These are phyloP conservation scores for Coelastrella sp. DNA, from an alignment of 139 green algal genomes.

Conservation along the genomic window DNA sequence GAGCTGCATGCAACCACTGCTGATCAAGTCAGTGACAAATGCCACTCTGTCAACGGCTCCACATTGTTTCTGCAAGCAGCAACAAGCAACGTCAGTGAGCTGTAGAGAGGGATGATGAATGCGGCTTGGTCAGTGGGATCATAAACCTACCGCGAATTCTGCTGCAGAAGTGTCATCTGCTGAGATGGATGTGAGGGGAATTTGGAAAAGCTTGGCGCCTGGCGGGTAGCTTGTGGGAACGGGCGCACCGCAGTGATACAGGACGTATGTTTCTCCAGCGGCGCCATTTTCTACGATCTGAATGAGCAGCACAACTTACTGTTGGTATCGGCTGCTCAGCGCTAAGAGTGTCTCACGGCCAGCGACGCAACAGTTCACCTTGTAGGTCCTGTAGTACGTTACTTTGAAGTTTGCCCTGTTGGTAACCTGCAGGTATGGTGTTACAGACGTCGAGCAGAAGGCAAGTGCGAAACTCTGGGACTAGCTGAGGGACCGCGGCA, in stretches of 20 bases:
- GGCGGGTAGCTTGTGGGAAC: not conserved
- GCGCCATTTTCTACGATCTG: conserved; percentile 5
- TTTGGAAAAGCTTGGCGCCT: conserved; percentile 10
- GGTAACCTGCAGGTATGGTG: not conserved
- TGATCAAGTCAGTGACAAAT: not conserved
- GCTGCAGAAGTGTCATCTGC: conserved; percentile 15
- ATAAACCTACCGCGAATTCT: conserved; percentile 28
- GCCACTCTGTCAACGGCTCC: not conserved
- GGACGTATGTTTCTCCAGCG: not conserved
- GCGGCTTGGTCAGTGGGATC: not conserved
- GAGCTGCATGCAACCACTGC: conserved; percentile 17
- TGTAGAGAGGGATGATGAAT: no score
- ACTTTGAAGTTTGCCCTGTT: conserved; percentile 10
- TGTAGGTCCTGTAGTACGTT: conserved; percentile 22
- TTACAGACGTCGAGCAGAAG: not conserved
- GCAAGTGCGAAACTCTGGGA: not conserved
- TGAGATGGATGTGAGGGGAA: conserved; percentile 9
- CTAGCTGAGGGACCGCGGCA: not conserved
- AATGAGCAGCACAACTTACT: not conserved
- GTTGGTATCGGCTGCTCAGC: not conserved
- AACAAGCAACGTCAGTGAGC: not conserved
- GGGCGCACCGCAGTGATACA: conserved; percentile 21
- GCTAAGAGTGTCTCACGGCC: no score
- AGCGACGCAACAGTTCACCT: not conserved
- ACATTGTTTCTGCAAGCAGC: conserved; percentile 15